A percentile compares a stretch with the other conserved stretches of the same genome.
These are phyloP conservation scores for Solanum peruvianum DNA, from an alignment of 257 asterid species.

Conservation along the genomic window DNA sequence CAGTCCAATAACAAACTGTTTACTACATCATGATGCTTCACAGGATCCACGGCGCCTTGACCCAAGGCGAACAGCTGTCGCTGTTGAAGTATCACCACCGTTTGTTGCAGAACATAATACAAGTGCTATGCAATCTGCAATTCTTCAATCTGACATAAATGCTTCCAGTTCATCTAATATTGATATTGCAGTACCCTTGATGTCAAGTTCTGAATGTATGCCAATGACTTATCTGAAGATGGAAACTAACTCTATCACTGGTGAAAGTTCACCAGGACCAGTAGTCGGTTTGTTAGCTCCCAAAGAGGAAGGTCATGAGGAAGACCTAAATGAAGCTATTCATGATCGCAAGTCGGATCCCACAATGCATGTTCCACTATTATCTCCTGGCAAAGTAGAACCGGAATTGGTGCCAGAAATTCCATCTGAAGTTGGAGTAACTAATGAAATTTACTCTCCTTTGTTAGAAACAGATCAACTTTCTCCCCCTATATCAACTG, in stretches of 20 bases:
- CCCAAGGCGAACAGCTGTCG: slow-evolving; percentile 57
- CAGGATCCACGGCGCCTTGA: slow-evolving; percentile 99
- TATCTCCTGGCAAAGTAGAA: slow-evolving; percentile 33
- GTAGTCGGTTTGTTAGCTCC: slow-evolving; percentile 19
- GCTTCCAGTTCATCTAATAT: slow-evolving; percentile 27
- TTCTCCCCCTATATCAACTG: slow-evolving; percentile 32
- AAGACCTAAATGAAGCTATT: slow-evolving; percentile 22
- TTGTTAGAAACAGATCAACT: slow-evolving; percentile 63
- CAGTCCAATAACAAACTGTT: neutral
- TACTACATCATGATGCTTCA: slow-evolving; percentile 3
- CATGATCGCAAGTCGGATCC: slow-evolving; percentile 29
- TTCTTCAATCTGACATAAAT: slow-evolving; percentile 32
- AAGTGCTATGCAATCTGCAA: slow-evolving; percentile 25
- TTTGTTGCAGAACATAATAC: slow-evolving; percentile 40
- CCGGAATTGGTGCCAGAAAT: slow-evolving; percentile 22
- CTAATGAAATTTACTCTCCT: slow-evolving; percentile 66
- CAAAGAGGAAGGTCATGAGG: slow-evolving; percentile 28
- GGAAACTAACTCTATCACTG: slow-evolving; percentile 23
- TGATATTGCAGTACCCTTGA: slow-evolving; percentile 19
- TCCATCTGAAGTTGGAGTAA: slow-evolving; percentile 24
- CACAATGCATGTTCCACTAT: slow-evolving; percentile 18
- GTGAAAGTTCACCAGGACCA: slow-evolving; percentile 21
- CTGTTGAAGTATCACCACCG: slow-evolving; percentile 42
- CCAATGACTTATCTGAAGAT: slow-evolving; percentile 25
- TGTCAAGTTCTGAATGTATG: slow-evolving; percentile 25